A percentile compares a stretch with the other conserved stretches of the same genome.
Evolutionary conservation across 2,329 filamentous ascomycete species (phyloP).

Genomic region (Immersiporthe knoxdaviesiana): DNA sequence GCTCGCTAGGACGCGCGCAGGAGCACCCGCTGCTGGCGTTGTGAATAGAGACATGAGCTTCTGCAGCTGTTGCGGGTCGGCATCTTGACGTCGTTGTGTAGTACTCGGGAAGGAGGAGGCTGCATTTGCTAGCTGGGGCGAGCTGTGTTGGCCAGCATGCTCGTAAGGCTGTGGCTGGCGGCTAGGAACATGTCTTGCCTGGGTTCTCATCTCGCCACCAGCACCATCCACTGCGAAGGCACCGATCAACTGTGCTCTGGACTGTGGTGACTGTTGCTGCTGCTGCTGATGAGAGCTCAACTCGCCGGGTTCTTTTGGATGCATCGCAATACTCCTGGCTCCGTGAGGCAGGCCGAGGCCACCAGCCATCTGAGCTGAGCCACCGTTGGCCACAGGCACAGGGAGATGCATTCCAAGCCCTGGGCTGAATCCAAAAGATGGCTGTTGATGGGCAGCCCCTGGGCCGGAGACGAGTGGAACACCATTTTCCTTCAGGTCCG

Average conservation of each 20-base stretch:
- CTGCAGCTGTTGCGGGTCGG: slow-evolving; percentile 48
- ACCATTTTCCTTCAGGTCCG: slow-evolving; percentile 23
- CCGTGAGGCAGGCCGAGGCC: slow-evolving; percentile 28
- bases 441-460: slow-evolving; percentile 23
- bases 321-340: slow-evolving; percentile 15
- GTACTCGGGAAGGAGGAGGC: slow-evolving; percentile 37
- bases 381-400: slow-evolving; percentile 37
- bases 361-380: slow-evolving; percentile 39
- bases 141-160: slow-evolving; percentile 23
- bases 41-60: slow-evolving; percentile 66
- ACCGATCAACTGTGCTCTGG: slow-evolving; percentile 3
- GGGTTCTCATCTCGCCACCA: slow-evolving; percentile 7
- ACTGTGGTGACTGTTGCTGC: neutral
- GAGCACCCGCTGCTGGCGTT: slow-evolving; percentile 43
- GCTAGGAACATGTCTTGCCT: neutral
- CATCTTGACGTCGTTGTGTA: slow-evolving; percentile 41
- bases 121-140: slow-evolving; percentile 36
- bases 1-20: slow-evolving; percentile 23
- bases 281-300: slow-evolving; percentile 1
- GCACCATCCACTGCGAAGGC: slow-evolving; percentile 13
- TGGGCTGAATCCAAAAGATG: neutral
- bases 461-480: slow-evolving; percentile 13
- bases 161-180: slow-evolving; percentile 17
- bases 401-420: slow-evolving; percentile 34
- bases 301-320: slow-evolving; percentile 12